Base-by-base conservation (phyloP, 2,329 filamentous ascomycete genomes). In the Pseudocercospora crystallina region DNA sequence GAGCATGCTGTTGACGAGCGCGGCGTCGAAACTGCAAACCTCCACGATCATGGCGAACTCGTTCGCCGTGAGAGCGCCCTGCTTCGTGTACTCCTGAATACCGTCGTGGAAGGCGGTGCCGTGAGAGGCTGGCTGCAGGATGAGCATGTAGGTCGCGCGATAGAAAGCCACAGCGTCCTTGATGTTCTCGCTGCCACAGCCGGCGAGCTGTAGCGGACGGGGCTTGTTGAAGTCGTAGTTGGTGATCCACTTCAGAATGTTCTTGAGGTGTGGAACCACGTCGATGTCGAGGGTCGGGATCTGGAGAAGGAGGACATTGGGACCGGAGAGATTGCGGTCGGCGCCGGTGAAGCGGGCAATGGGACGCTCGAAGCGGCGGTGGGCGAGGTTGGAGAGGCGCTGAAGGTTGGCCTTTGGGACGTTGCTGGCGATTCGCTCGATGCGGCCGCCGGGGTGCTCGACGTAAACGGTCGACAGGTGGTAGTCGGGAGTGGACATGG, bases 11-110 rank as follows among this genome's bases (percentile, higher is more conserved):
- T 43, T 20, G 38, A 42, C 14, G 8, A 49, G 20, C 8, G 38
- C 46, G 8, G 20, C 30, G 31, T 49, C 46, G 46, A 49, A 49
- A 2, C 37, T 9, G 0, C 41, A 32, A n/a, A 49, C 31, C 17
- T 49, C 46, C 7, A 26, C 17, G 29, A 49, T 41, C 38, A 42
- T 35, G 29, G 36, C 33, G 20, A 49, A 49, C 17, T 49, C 46
- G n/a, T 49, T 42, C 3, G 26, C 34, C 10, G 31, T 36, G 2
- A 37, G 7, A 2, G 37, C 17, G 20, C 36, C 26, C 31, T 29
- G 31, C 10, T 43, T 43, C 5, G 33, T 43, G 12, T 49, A 49
- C 30, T 42, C 31, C 17, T 29, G 34, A 11, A 49, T 35, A 11
- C 26, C 15, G 5, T 37, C 12, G 15, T 42, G 38, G 38, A 34